Base-by-base conservation (phyloP, 331 rosid genomes). In the Phaseolus coccineus region DNA sequence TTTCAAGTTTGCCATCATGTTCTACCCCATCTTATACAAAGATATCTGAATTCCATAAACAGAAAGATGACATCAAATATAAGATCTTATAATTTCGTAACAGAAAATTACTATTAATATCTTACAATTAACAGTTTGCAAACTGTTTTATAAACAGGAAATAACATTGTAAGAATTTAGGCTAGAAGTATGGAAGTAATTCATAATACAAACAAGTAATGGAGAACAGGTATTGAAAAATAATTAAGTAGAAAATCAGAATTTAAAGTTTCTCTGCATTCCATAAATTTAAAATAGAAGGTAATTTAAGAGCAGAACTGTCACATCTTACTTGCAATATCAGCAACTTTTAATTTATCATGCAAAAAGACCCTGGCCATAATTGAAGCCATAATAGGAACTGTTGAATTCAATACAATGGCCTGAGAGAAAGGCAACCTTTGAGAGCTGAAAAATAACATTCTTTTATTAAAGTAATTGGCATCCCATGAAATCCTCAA, bases 381-480 rank as follows among this genome's bases (percentile, higher is more conserved):
- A 83, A 88, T 47, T 77, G 97, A 87, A 77, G 97, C 96, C 88
- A 93, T 80, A 47, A 93, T 66, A 2, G 92, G 97, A 83, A 91
- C 87, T 42, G 91, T 88, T 53, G 89, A 88, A 78, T 90, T 88
- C 77, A 89, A 78, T 75, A 88, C 89, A 85, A 80, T 53, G 76
- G 96, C 93, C 87, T 89, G 90, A 87, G 91, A 70, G 25, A 80
- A 87, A 77, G 93, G 90, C 83, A 93, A 73, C 80, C 86, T 87
- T 66, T 85, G 96, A 84, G 88, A 82, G 88, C 96, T 91, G 97
- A 67, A 79, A 77, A 77, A 9, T 15, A 64, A 74, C 6, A 69
- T 15, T 82, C 13, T 40, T 47, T 80, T 56, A 80, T 46, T 42
- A 79, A 55, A 52, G 65, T 61, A 53, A 71, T 69, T 65, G n/a